A percentile compares a stretch with the other conserved stretches of the same genome.
phyloP scores from a whole-genome alignment of 2,329 filamentous ascomycete genomes.

The Dichotomopilus funicola region DNA sequence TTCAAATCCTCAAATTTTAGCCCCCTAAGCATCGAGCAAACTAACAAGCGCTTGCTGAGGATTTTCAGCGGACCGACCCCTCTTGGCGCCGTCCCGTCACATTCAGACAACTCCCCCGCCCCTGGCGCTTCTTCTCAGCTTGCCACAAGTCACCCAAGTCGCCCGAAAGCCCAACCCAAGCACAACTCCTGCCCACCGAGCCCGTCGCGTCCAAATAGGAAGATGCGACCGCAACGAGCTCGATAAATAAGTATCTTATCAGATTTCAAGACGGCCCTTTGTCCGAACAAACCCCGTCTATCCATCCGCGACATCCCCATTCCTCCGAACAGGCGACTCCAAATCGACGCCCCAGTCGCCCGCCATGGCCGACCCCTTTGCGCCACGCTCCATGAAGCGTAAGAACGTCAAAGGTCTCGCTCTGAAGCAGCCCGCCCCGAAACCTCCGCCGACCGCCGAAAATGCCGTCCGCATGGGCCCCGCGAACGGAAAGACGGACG shows the following conservation, averaged over 20 bases:
- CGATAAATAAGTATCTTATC: not conserved
- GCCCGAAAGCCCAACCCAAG: not conserved
- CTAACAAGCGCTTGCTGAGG: too few relatives aligned
- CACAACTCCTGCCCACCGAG: not conserved
- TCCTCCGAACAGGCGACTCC: too few relatives aligned
- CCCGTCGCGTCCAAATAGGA: not conserved
- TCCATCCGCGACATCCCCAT: too few relatives aligned
- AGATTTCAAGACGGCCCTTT: not conserved
- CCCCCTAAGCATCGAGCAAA: not conserved
- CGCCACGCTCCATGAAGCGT: constrained; percentile 84
- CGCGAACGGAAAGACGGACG: constrained; percentile 51
- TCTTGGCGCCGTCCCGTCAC: constrained; percentile 1
- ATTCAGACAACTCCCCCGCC: constrained; percentile 7
- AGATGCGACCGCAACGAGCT: constrained; percentile 1
- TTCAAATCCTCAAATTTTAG: too few relatives aligned
- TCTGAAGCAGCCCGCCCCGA: constrained; percentile 70
- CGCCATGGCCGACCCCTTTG: constrained; percentile 57
- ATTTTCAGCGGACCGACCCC: not conserved
- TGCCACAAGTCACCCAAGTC: not conserved
- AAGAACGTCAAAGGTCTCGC: constrained; percentile 98
- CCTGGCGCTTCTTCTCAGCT: constrained; percentile 6
- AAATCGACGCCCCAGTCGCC: constrained; percentile 9
- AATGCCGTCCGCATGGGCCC: constrained; percentile 59
- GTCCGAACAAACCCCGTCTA: not conserved
- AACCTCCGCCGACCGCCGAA: constrained; percentile 64